These are phyloP conservation scores for Venturiaceae sp. DNA, from an alignment of 2,329 filamentous ascomycete genomes.

Conservation along the genomic window DNA sequence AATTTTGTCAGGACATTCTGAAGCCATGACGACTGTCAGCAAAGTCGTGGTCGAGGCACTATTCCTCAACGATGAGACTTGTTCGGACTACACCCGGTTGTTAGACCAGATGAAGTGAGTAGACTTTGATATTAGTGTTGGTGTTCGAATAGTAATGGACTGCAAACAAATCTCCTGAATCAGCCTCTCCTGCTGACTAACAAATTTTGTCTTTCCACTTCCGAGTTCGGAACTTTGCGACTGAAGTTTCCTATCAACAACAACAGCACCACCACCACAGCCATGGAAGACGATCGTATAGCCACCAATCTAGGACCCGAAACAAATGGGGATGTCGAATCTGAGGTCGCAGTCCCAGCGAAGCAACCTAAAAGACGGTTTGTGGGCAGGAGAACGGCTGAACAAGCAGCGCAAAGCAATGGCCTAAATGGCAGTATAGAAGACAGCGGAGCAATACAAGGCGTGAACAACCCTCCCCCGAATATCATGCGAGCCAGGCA, in stretches of 20 bases:
- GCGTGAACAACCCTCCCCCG: slow-evolving; percentile 33
- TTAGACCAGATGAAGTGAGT: no score
- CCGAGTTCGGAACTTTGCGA: neutral
- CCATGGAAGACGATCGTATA: slow-evolving; percentile 69
- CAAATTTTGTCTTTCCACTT: neutral
- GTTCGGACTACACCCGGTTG: no score
- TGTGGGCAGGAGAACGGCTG: slow-evolving; percentile 68
- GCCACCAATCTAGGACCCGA: slow-evolving; percentile 61
- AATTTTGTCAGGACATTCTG: no score
- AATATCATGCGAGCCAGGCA: slow-evolving; percentile 9
- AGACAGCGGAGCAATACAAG: slow-evolving; percentile 58
- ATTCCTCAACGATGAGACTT: no score
- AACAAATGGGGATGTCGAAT: slow-evolving; percentile 52
- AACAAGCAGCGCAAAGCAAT: slow-evolving; percentile 38
- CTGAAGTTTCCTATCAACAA: neutral
- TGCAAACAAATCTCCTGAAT: no score
- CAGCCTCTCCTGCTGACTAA: no score
- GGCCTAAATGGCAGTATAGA: slow-evolving; percentile 39
- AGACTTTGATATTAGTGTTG: no score
- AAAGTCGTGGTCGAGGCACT: no score
- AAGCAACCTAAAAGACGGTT: slow-evolving; percentile 88
- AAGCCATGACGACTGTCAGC: no score
- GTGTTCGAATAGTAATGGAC: no score
- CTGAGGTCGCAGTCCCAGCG: slow-evolving; percentile 34
- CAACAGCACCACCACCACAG: neutral